Evolutionary conservation across 176 grass and related monocot species (phyloP), one percentile per base, ranked within the genome.

Genomic region (Rhipidocladum racemiflorum): DNA sequence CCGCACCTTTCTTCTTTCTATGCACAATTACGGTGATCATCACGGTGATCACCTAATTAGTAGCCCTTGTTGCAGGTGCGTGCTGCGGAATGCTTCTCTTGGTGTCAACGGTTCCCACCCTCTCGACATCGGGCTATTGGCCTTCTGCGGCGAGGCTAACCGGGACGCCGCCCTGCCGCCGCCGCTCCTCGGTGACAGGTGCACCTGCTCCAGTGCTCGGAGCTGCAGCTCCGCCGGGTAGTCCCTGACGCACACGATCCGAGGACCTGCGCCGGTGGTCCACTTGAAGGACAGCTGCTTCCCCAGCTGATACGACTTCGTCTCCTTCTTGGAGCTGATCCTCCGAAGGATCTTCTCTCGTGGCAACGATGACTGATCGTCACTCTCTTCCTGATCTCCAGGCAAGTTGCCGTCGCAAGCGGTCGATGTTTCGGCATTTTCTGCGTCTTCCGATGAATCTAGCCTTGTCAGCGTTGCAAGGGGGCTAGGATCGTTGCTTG

Each of bases 211-310:
- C 71, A 97, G 80, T 44, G 88, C 92, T 54, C 82, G 86, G 77
- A 87, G 70, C 86, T 94, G 95, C 10, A 97, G 92, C 86, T 97
- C 92, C 23, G 90, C 81, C 46, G 92, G 95, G 76, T 94, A 92
- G 84, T 97, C 95, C 83, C 92, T 88, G 48, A 97, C 95, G 70
- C 92, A 97, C 49, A 91, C 86, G 65, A 97, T 97, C 45, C 95
- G 86, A n/a, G 95, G 95, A 1, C 95, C 95, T 5, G 90, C 95
- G 42, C 95, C 92, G 21, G 95, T 97, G n/a, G 90, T 92, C 95
- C 92, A 94, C 82, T 92, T 97, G 83, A 89, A 90, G 4, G 95
- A 94, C 61, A 89, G 76, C 64, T 94, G 89, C 86, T 91, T 92
- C 48, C 95, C 92, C 23, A 97, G 70, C 80, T 92, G 84, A 78